Percentiles rank a stretch among this genome's conserved stretches.
phyloP scores from a whole-genome alignment of 2,329 filamentous ascomycete genomes.

The Lasiodiplodia hormozganensis region DNA sequence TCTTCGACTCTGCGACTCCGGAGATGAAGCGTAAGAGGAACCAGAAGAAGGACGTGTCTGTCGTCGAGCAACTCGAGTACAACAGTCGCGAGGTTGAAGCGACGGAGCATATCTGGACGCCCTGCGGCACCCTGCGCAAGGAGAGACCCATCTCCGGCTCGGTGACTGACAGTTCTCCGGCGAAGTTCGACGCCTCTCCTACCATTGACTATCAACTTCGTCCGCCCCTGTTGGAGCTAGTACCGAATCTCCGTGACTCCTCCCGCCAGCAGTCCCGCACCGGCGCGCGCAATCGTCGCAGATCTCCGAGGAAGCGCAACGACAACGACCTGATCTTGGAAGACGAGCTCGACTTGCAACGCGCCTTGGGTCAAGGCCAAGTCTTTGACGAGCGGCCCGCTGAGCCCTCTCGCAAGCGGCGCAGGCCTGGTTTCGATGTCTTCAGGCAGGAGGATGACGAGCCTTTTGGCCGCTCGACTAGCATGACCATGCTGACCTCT shows the following conservation, averaged over 20 bases:
- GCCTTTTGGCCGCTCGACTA: constrained; percentile 42
- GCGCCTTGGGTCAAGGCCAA: constrained; percentile 39
- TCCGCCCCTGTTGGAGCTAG: constrained; percentile 41
- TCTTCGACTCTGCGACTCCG: constrained; percentile 80
- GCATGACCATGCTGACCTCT: constrained; percentile 45
- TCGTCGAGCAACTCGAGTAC: constrained; percentile 70
- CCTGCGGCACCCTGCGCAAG: constrained; percentile 50
- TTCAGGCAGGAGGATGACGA: constrained; percentile 48
- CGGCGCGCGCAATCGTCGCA: constrained; percentile 7
- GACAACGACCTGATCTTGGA: constrained; percentile 31
- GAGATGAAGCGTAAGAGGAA: constrained; percentile 77
- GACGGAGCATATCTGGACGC: constrained; percentile 68
- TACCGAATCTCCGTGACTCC: constrained; percentile 37
- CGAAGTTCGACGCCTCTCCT: constrained; percentile 44
- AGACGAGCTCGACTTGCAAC: constrained; percentile 40
- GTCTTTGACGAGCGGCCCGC: neutral
- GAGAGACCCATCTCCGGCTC: constrained; percentile 54
- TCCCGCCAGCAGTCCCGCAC: constrained; percentile 30
- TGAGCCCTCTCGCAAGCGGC: constrained; percentile 37
- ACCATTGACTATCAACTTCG: constrained; percentile 34
- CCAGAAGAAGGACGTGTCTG: constrained; percentile 76
- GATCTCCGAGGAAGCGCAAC: constrained; percentile 12
- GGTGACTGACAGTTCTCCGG: constrained; percentile 46
- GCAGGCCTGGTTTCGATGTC: constrained; percentile 49
- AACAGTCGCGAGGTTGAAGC: constrained; percentile 70